Conservation (phyloP, 495 filamentous ascomycete genomes). For the Mytilinidion resinicola region DNA sequence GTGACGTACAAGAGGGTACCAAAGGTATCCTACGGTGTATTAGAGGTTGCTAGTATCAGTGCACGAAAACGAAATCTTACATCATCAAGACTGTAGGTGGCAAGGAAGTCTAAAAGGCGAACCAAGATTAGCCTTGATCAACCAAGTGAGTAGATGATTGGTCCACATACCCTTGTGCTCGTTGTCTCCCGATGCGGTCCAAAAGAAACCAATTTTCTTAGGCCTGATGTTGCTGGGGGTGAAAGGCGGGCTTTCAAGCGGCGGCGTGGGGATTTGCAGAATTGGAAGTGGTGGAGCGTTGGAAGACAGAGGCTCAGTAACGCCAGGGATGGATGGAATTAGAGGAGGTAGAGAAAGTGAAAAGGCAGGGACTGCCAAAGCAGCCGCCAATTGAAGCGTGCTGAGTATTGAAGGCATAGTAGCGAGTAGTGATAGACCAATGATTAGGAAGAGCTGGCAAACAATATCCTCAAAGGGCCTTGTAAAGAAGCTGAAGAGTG, state of each 20-base stretch:
- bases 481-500: too few species aligned
- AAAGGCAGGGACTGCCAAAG: conserved; percentile 7
- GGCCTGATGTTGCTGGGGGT: conserved; percentile 50
- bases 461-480: too few species aligned
- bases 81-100: conserved; percentile 45
- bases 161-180: conserved; percentile 40
- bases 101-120: conserved; percentile 43
- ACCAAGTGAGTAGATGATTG: too few species aligned
- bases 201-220: conserved; percentile 64
- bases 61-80: too few species aligned
- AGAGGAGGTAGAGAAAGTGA: conserved; percentile 45
- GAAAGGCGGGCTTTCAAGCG: conserved; percentile 50
- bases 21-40: conserved; percentile 48
- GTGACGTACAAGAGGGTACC: conserved; percentile 53
- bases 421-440: too few species aligned
- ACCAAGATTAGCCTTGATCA: too few species aligned
- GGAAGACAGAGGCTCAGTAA: conserved; percentile 48
- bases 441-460: too few species aligned
- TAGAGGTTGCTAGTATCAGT: too few species aligned
- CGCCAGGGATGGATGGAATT: conserved; percentile 54
- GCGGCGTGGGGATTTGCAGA: conserved; percentile 52
- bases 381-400: conserved; percentile 10
- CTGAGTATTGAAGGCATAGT: conserved; percentile 3
- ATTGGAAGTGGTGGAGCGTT: conserved; percentile 52
- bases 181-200: conserved; percentile 56